A percentile compares a stretch with the other conserved stretches of the same genome.
These are phyloP conservation scores for Mycena venus DNA, from an alignment of 768 basidiomycete genomes.

Conservation along the genomic window DNA sequence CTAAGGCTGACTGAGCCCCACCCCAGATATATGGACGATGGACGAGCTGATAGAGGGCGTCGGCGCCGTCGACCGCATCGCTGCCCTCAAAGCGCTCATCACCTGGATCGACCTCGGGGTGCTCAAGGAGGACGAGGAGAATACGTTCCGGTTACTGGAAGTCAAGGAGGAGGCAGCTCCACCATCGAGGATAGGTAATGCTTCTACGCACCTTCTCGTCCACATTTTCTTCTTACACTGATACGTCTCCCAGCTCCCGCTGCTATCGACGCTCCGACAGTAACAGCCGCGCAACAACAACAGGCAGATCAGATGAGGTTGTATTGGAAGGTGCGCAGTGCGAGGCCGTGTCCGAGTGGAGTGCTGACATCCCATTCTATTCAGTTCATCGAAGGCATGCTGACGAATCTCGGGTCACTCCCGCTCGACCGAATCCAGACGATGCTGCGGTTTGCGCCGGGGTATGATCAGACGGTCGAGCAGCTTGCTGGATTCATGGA, in stretches of 20 bases:
- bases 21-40: constrained; percentile 77
- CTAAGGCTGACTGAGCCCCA: constrained; percentile 42
- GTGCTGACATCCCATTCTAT: constrained; percentile 14
- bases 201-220: not conserved
- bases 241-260: constrained; percentile 37
- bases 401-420: constrained; percentile 85
- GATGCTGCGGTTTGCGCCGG: constrained; percentile 88
- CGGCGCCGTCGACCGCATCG: constrained; percentile 72
- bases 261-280: constrained; percentile 59
- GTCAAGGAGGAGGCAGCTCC: constrained; percentile 62
- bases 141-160: constrained; percentile 76
- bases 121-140: constrained; percentile 74
- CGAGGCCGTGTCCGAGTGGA: not conserved
- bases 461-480: constrained; percentile 84
- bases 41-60: constrained; percentile 76
- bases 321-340: constrained; percentile 90
- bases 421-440: constrained; percentile 88
- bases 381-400: constrained; percentile 92
- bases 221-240: not conserved
- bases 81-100: constrained; percentile 79
- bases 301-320: constrained; percentile 89
- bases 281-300: constrained; percentile 75
- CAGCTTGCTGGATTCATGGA: constrained; percentile 88
- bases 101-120: constrained; percentile 91
- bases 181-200: constrained; percentile 42